Base-by-base conservation (phyloP, 352 stramenopile species). In the Phytophthora litchii region DNA sequence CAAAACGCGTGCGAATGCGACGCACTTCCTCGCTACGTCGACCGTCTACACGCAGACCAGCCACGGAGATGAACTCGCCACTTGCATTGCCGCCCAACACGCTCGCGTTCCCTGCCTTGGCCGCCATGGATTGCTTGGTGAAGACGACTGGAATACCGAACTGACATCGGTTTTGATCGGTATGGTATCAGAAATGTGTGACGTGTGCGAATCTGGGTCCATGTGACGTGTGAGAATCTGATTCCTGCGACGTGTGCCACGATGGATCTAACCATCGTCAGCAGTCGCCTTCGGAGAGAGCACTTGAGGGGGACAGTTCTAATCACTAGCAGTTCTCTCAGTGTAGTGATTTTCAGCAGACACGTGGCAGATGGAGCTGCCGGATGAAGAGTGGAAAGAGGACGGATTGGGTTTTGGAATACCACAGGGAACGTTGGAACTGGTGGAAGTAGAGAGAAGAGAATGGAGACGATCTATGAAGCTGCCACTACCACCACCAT, bases 31-130 rank as follows among this genome's bases (percentile, higher is more conserved):
- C 72, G 14, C 80, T 86, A 36, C 89, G 86, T 7, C 89, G 83
- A 0, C 89, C 89, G 47, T 97, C 89, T 5, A 91, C 75, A 17
- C 89, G 88, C 19, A 97, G 77, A 20, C 85, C 87, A 5, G 88
- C 83, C 16, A 94, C 76, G 8, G 83, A 94, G 62, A 96, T 84
- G 64, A 86, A 92, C 71, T 95, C 86, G 56, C 83, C 83, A 47
- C 71, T 68, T 5, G 78, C 73, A 8, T 67, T 65, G 46, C 76
- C 77, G 55, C 76, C 79, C 23, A 92, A 40, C 10, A 76, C 77
- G 46, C 76, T 86, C 47, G 78, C 66, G 44, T 75, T 83, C 11
- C 74, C 83, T 29, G 78, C 83, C 51, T 86, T 89, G 36, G 67
- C 74, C 14, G 79, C 80, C 82, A 88, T 88, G 12, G n/a, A 54